Conservation (phyloP, 192 early-diverging fungal genomes). For the Gryganskiella cystojenkinii region DNA sequence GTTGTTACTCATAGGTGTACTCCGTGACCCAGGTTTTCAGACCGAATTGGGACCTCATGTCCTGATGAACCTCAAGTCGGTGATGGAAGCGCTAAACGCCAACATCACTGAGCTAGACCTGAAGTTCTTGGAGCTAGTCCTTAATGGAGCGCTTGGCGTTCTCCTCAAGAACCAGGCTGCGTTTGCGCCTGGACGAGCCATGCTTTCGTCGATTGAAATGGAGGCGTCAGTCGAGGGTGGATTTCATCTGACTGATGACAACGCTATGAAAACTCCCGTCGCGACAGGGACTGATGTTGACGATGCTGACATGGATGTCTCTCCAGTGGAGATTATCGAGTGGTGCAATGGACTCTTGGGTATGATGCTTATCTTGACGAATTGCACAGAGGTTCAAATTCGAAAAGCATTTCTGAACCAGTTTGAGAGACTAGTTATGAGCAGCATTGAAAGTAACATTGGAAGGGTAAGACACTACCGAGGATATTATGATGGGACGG, state of each 20-base stretch:
- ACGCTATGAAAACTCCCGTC: background rate
- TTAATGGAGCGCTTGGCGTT: slow-evolving; percentile 33
- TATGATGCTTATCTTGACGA: slow-evolving; percentile 43
- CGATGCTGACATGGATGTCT: slow-evolving; percentile 40
- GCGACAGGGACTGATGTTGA: background rate
- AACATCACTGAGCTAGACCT: slow-evolving; percentile 13
- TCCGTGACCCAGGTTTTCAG: slow-evolving; percentile 58
- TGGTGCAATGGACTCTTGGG: slow-evolving; percentile 50
- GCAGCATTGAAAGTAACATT: slow-evolving; percentile 43
- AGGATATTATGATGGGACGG: no score
- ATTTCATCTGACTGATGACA: slow-evolving; percentile 10
- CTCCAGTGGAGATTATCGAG: slow-evolving; percentile 35
- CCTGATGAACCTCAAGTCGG: slow-evolving; percentile 57
- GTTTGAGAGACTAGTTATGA: slow-evolving; percentile 40
- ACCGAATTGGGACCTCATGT: slow-evolving; percentile 55
- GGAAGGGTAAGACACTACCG: slow-evolving; percentile 19
- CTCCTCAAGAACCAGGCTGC: slow-evolving; percentile 35
- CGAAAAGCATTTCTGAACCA: slow-evolving; percentile 27
- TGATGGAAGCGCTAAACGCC: slow-evolving; percentile 53
- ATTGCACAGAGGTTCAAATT: slow-evolving; percentile 22
- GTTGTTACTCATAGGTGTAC: slow-evolving; percentile 42
- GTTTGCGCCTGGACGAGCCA: slow-evolving; percentile 40
- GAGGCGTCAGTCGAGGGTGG: background rate
- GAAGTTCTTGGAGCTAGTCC: slow-evolving; percentile 34
- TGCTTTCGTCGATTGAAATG: background rate